Conservation (phyloP, 768 basidiomycete genomes). For the Hypholoma sublateritium region DNA sequence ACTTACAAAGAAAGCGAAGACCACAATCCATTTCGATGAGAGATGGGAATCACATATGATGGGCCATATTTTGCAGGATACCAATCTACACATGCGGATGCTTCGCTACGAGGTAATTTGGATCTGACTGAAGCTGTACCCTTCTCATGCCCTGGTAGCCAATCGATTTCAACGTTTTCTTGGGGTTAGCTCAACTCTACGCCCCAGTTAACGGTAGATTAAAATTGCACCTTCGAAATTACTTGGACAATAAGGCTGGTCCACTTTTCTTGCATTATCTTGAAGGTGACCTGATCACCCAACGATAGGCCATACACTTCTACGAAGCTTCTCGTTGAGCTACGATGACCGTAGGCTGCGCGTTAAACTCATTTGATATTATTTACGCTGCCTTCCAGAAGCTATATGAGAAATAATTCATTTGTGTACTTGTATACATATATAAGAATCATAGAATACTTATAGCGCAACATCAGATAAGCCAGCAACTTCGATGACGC, state of each 20-base stretch:
- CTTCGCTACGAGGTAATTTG: slow-evolving; percentile 62
- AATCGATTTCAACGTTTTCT: slow-evolving; percentile 54
- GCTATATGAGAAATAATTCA: too few species aligned
- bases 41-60: slow-evolving; percentile 43
- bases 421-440: too few species aligned
- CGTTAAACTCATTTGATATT: too few species aligned
- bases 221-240: slow-evolving; percentile 40
- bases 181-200: slow-evolving; percentile 38
- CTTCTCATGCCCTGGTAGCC: slow-evolving; percentile 38
- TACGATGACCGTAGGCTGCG: neutral
- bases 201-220: slow-evolving; percentile 28
- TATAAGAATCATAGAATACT: neutral
- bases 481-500: slow-evolving; percentile 88
- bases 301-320: slow-evolving; percentile 59
- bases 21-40: slow-evolving; percentile 28
- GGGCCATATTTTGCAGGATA: slow-evolving; percentile 42
- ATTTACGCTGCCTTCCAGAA: neutral
- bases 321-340: slow-evolving; percentile 30
- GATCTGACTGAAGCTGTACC: neutral
- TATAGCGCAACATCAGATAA: slow-evolving; percentile 69
- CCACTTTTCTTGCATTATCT: slow-evolving; percentile 1
- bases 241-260: slow-evolving; percentile 57
- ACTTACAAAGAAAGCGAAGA: slow-evolving; percentile 9
- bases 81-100: slow-evolving; percentile 51
- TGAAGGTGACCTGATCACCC: neutral